Base-by-base conservation (phyloP, 805 yeast genomes). In the Wickerhamomyces bovis region DNA sequence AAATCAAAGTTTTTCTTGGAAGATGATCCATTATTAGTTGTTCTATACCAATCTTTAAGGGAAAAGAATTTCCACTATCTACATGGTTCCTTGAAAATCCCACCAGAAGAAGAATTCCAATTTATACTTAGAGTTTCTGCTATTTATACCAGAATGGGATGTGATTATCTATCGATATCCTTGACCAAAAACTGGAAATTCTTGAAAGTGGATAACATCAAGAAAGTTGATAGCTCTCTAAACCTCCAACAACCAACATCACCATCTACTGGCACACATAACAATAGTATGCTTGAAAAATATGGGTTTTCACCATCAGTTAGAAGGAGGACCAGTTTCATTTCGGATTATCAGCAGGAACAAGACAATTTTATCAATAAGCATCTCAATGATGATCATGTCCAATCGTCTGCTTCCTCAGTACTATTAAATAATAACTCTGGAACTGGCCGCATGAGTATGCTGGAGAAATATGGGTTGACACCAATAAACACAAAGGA, bases 61-160 rank as follows among this genome's bases (percentile, higher is more conserved):
- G 70, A 70, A 40, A 73, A 76, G 43, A 75, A 76, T 44, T 52
- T 71, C 36, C 72, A 69, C 36, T 77, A 80, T 46, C 69, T 75
- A 40, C 60, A 70, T 46, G 85, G 82, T 2, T 71, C 82, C 0
- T 44, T 69, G 22, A 61, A 58, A 31, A 55, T 72, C 6, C 69
- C 71, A 8, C 63, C 78, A 10, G 65, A 53, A 11, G 45, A 58
- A 5, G 97, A 92, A 56, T 78, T 76, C 46, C 69, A 73, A 5
- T 81, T 83, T 56, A 74, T 89, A 15, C 57, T 77, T 12, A 77
- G 81, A 51, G 83, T 83, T 8, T 73, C 85, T 8, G 68, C 75
- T 33, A 83, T 89, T 50, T 86, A 89, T 57, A 73, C 79, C 15
- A 71, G 95, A 47, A 88, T 90, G 96, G 98, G 98, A 0, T 90